A percentile compares a stretch with the other conserved stretches of the same genome.
Evolutionary conservation across 1,284 basidiomycete species (phyloP).

Genomic region (Vanrija sp.): DNA sequence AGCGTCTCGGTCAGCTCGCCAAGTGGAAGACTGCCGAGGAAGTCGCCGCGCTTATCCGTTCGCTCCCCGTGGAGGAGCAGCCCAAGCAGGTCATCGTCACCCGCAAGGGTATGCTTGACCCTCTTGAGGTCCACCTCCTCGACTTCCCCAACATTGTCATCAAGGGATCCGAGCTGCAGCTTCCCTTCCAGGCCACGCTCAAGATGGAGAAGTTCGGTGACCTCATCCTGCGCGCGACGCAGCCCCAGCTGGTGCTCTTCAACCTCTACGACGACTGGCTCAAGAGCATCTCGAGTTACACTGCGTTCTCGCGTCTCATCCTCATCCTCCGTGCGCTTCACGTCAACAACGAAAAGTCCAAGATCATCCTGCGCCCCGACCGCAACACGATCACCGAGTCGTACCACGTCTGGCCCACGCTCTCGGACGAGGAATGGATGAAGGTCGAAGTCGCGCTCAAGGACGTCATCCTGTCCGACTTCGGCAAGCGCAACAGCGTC

Average conservation of each 20-base stretch:
- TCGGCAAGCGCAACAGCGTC: slow-evolving; percentile 98
- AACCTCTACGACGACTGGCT: slow-evolving; percentile 99
- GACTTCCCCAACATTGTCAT: slow-evolving; percentile 99
- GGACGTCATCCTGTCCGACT: slow-evolving; percentile 89
- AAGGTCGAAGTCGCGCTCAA: slow-evolving; percentile 98
- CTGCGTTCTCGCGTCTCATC: slow-evolving; percentile 96
- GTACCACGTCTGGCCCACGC: slow-evolving; percentile 96
- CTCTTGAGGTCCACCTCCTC: slow-evolving; percentile 94
- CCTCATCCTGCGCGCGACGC: slow-evolving; percentile 63
- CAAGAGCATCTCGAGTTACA: slow-evolving; percentile 97
- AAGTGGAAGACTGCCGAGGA: slow-evolving; percentile 99
- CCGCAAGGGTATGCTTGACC: slow-evolving; percentile 98
- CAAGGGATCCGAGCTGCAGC: slow-evolving; percentile 95
- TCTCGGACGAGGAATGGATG: slow-evolving; percentile 97
- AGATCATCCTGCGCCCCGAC: slow-evolving; percentile 87
- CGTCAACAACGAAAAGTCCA: slow-evolving; percentile 99
- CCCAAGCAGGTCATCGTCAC: slow-evolving; percentile 99
- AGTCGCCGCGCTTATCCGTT: slow-evolving; percentile 95
- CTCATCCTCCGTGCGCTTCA: slow-evolving; percentile 92
- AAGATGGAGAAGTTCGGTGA: slow-evolving; percentile 99
- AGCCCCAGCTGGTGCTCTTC: slow-evolving; percentile 67
- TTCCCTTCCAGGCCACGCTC: slow-evolving; percentile 99
- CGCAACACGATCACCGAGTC: slow-evolving; percentile 94
- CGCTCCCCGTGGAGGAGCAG: slow-evolving; percentile 97
- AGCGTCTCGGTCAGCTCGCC: slow-evolving; percentile 97